Percentiles rank a stretch among this genome's conserved stretches.
Evolutionary conservation across 495 filamentous ascomycete genomes (phyloP).

Genomic region (Talaromyces thailandensis): DNA sequence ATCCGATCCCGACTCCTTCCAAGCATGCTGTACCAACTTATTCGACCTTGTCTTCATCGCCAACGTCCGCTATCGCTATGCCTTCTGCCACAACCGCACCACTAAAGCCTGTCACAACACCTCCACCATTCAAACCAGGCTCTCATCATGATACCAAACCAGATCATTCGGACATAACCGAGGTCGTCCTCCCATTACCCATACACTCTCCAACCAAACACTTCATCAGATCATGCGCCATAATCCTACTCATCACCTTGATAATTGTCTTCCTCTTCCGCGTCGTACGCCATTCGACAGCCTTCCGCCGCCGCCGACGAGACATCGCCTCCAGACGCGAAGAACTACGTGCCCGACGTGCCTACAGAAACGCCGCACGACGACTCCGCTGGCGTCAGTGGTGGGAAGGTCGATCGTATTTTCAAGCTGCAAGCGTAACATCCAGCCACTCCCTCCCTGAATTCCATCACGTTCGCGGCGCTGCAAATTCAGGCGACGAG

Average conservation of each 20-base stretch:
- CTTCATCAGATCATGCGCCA: conserved; percentile 12
- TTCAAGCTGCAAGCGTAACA: neutral
- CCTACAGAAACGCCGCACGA: conserved; percentile 30
- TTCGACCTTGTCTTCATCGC: neutral
- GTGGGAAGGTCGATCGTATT: conserved; percentile 18
- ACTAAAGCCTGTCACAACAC: neutral
- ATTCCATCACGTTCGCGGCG: conserved; percentile 2
- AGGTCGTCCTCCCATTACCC: neutral
- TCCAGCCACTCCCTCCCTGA: conserved; percentile 13
- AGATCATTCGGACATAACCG: neutral
- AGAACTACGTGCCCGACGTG: conserved; percentile 28
- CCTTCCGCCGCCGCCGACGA: conserved; percentile 20
- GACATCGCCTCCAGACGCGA: conserved; percentile 26
- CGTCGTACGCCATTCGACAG: conserved; percentile 11
- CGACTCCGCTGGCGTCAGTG: conserved; percentile 26
- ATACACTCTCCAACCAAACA: conserved; percentile 6
- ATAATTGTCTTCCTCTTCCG: conserved; percentile 23
- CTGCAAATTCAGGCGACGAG: neutral
- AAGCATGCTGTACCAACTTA: neutral
- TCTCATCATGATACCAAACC: neutral
- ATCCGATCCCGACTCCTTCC: neutral
- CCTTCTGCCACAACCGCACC: neutral
- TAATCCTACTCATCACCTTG: conserved; percentile 18
- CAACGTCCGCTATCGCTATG: neutral
- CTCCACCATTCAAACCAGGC: neutral